Evolutionary conservation across 2,329 filamentous ascomycete genomes (phyloP), one percentile per base, ranked within the genome.

Genomic region (Xylaria sp.): DNA sequence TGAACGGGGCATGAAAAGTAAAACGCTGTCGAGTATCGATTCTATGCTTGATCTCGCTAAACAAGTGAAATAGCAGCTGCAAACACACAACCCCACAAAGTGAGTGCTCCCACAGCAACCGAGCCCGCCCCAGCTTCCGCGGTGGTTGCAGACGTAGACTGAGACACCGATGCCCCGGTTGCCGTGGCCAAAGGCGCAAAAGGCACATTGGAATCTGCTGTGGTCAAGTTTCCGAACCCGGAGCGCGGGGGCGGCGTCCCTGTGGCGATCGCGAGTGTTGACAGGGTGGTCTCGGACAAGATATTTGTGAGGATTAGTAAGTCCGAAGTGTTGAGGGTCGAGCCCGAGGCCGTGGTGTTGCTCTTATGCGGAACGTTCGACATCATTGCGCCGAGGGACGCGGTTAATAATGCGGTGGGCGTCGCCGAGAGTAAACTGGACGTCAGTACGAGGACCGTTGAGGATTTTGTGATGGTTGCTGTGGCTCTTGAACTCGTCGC

Each of bases 171-270:
- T 9, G 52, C 36, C 36, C 33, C 2, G 10, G 55, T 28, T 5
- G 3, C 10, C 10, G 39, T 12, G 36, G 65, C 49, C 18, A 33
- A 18, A 10, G 62, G 52, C n/a, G 62, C 55, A 1, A 57, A 18
- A 8, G 62, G 58, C 18, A 13, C 23, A 15, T 13, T 49, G 1
- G 67, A 28, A 7, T 59, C 18, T 9, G 55, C 49, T 6, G 64
- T 66, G 6, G 64, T 49, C 20, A 70, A 12, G 20, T 28, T 51
- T 0, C 58, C 49, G 9, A 66, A 48, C 18, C 67, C 65, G 3
- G 67, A 68, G 3, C 36, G 67, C 2, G 61, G 28, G 10, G 69
- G 61, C 2, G 70, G 70, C 9, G 68, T 68, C 2, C 68, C 70
- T 0, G 65, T 68, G 1, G 58, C 70, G 5, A 66, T 58, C 2